phyloP scores from a whole-genome alignment of 106 monocot genomes.

The Amphibolis antarctica region DNA sequence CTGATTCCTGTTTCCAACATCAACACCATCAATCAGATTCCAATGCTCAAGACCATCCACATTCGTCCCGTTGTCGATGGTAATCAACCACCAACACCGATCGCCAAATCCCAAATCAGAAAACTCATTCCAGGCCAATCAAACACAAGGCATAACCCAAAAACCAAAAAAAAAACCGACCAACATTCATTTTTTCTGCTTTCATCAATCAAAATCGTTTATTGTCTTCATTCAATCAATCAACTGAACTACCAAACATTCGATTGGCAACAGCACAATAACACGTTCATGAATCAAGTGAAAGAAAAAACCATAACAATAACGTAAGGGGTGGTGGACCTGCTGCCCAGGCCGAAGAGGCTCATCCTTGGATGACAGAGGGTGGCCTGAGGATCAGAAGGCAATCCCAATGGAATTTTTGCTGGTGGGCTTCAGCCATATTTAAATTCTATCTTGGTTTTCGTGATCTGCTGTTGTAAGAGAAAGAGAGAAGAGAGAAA shows the following conservation, averaged over 20 bases:
- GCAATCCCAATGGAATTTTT: background rate
- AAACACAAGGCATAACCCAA: background rate
- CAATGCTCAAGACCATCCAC: no score
- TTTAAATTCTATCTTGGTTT: background rate
- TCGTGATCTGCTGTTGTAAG: background rate
- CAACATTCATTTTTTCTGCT: no score
- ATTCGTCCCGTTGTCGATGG: background rate
- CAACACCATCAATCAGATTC: background rate
- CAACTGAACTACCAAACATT: background rate
- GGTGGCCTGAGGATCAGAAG: background rate
- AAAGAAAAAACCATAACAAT: background rate
- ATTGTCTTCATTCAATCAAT: no score
- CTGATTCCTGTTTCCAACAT: conserved; percentile 17
- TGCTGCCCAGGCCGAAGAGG: conserved; percentile 33
- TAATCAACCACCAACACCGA: background rate
- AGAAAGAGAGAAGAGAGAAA: conserved; percentile 4
- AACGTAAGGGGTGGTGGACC: conserved; percentile 6
- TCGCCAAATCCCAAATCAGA: background rate
- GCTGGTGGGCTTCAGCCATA: conserved; percentile 1
- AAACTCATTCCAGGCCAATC: background rate
- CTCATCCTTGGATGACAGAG: conserved; percentile 14
- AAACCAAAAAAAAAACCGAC: no score
- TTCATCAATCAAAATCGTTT: no score
- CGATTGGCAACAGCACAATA: conserved; percentile 1
- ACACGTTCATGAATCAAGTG: background rate